Evolutionary conservation across 208 protist species (phyloP), one percentile per base, ranked within the genome.

Genomic region (Spongospora subterranea): DNA sequence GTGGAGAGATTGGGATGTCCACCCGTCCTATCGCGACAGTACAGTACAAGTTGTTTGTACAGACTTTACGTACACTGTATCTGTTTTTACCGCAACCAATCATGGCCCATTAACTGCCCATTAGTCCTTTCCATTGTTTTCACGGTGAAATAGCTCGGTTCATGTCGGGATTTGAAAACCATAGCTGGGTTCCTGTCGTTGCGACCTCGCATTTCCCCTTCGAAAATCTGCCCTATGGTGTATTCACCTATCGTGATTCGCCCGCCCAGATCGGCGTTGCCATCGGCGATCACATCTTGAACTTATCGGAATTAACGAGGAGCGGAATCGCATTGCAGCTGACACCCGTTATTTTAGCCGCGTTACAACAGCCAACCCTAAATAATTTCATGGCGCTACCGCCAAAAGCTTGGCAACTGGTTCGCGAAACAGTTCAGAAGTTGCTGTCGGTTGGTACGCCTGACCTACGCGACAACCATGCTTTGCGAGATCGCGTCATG

Each of bases 181-280:
- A 60, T 29, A 60, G 50, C 71, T 97, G 96, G 92, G 92, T 97
- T 60, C 40, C 88, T 35, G 92, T 95, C 29, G n/a, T 66, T 29
- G 90, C 89, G 0, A 93, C 95, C 20, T 93, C 46, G 64, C 91
- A 96, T 6, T 97, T 97, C 91, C 94, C 96, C 50, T 91, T 97
- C 66, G 95, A 97, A 89, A 97, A 97, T 91, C 50, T 97, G 11
- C 96, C 96, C 41, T 97, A 95, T 88, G 96, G 96, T 88, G 90
- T 96, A 0, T 97, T 97, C 88, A 92, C 82, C 17, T 24, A 60
- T 60, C 50, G 50, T 60, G 0, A 32, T 35, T n/a, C 35, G 0
- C 53, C 0, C 53, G 45, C 35, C 20, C 43, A 46, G 54, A 71
- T 96, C 13, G 95, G 95, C 65, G 94, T 96, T 0, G 95, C 95